Conservation (phyloP, 495 filamentous ascomycete species). For the Xylaria flabelliformis region DNA sequence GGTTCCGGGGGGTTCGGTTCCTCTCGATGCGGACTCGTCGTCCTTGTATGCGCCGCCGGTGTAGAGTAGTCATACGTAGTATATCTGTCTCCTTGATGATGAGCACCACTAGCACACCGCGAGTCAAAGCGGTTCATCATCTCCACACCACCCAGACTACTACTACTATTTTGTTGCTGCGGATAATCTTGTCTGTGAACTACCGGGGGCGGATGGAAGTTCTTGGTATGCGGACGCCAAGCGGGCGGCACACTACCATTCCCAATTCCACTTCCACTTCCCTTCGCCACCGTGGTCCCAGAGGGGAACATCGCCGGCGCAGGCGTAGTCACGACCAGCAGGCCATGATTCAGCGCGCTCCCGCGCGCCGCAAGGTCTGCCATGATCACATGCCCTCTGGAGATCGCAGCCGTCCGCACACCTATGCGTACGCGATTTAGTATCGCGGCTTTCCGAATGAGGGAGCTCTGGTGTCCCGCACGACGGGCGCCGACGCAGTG, state of each 20-base stretch:
- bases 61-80: neutral
- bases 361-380: constrained; percentile 35
- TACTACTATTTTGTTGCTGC: neutral
- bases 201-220: constrained; percentile 26
- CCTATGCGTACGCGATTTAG: constrained; percentile 57
- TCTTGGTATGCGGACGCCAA: constrained; percentile 36
- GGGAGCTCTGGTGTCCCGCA: constrained; percentile 31
- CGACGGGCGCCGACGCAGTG: constrained; percentile 41
- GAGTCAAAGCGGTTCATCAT: neutral
- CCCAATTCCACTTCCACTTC: neutral
- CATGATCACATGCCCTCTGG: constrained; percentile 35
- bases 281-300: neutral
- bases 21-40: neutral
- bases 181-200: neutral
- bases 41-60: neutral
- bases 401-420: constrained; percentile 40
- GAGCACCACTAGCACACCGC: neutral
- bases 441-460: constrained; percentile 62
- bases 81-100: neutral
- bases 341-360: constrained; percentile 34
- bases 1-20: neutral
- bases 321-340: constrained; percentile 36
- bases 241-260: constrained; percentile 21
- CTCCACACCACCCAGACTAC: neutral
- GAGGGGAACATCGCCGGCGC: constrained; percentile 25